These are phyloP conservation scores for Magnolia sinica DNA, from an alignment of 164 flowering plant species.

Conservation along the genomic window DNA sequence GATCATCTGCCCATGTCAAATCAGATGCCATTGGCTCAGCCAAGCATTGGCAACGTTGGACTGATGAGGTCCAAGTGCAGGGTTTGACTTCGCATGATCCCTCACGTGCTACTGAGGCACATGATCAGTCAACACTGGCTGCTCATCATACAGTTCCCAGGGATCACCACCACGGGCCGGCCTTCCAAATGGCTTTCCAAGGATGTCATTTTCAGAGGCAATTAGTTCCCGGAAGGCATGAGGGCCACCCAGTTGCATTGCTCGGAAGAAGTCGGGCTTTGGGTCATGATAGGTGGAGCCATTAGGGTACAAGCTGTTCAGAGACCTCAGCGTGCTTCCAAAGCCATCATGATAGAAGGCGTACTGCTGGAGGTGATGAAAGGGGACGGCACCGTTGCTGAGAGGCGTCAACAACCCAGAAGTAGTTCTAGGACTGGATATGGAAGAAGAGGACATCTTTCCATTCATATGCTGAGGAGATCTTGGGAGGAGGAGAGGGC, in stretches of 20 bases:
- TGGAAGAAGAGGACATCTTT: constrained; percentile 77
- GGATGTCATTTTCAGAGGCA: constrained; percentile 40
- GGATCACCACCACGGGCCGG: constrained; percentile 27
- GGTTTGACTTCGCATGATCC: constrained; percentile 45
- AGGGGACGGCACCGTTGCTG: constrained; percentile 65
- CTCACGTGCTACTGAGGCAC: constrained; percentile 60
- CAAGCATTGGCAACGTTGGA: constrained; percentile 37
- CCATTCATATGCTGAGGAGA: constrained; percentile 75
- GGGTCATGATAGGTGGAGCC: constrained; percentile 52
- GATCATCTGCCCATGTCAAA: constrained; percentile 17
- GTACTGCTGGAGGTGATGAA: constrained; percentile 49
- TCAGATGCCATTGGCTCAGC: constrained; percentile 30
- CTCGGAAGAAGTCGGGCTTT: constrained; percentile 54
- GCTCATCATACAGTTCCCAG: constrained; percentile 52
- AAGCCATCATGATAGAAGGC: constrained; percentile 53
- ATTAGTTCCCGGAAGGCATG: constrained; percentile 47
- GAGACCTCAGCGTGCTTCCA: constrained; percentile 43
- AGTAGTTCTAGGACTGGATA: constrained; percentile 71
- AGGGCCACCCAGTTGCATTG: constrained; percentile 48
- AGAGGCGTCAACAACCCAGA: constrained; percentile 91
- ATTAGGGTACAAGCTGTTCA: constrained; percentile 5
- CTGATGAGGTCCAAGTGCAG: constrained; percentile 49
- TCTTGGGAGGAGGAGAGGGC: constrained; percentile 64
- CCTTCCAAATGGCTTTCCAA: constrained; percentile 51
- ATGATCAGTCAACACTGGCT: constrained; percentile 62